Base-by-base conservation (phyloP, 2,329 filamentous ascomycete genomes). In the Alternaria solani region DNA sequence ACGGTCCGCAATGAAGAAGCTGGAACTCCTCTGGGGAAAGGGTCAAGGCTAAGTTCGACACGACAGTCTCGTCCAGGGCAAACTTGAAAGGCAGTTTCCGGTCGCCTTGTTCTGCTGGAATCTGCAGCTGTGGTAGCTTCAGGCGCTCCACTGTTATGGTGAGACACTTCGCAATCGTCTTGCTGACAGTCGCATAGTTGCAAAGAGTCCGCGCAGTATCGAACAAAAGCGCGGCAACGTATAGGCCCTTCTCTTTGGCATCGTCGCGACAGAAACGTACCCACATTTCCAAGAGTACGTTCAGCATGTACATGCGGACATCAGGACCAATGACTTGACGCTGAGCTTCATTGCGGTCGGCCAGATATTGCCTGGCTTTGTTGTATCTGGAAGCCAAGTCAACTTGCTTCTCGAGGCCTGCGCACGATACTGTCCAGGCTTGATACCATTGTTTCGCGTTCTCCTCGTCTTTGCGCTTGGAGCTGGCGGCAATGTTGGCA, bases 1-100 rank as follows among this genome's bases (percentile, higher is more conserved):
- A 93, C 0, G 91, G 90, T 0, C 90, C 91, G 49, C 87, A 90
- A 70, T 91, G 81, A 8, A 86, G 76, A 11, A 93, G 80, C 69
- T 93, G 90, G 61, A 93, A 91, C 18, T 89, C 83, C 8, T 81
- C 80, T 16, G 83, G 77, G 1, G 82, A 63, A 2, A 74, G 63
- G 8, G 78, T 78, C 49, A 81, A 74, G n/a, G 74, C 75, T n/a
- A 78, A 57, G 38, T 75, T 71, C 5, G 67, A 57, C 16, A 59
- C 57, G 1, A 70, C 44, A 5, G 67, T 56, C 32, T 66, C 64
- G 34, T 68, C 66, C 26, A 78, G 55, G 4, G 56, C 66, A 52
- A 73, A 78, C 28, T 75, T 75, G 72, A 86, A 86, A 0, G 81
- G 80, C 8, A 85, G 65, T 59, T 79, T 76, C 32, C 79, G 74